A percentile compares a stretch with the other conserved stretches of the same genome.
Conservation (phyloP, 2,329 filamentous ascomycete genomes). For the Aspergillus neotritici region DNA sequence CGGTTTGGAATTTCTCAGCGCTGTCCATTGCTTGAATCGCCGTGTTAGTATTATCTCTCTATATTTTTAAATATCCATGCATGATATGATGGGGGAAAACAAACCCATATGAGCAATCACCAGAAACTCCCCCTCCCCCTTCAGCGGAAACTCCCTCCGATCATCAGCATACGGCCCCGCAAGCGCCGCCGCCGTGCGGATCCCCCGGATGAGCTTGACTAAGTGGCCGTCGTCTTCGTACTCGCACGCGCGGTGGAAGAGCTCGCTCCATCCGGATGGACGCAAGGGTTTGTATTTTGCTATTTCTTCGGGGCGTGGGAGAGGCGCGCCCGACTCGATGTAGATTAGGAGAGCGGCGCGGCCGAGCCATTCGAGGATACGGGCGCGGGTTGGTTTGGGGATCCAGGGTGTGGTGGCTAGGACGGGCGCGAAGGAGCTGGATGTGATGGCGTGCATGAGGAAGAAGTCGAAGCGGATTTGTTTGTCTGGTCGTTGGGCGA, state of each 20-base stretch:
- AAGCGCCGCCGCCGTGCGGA: slow-evolving; percentile 7
- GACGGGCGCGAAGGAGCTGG: slow-evolving; percentile 10
- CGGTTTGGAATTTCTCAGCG: slow-evolving; percentile 8
- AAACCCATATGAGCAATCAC: slow-evolving; percentile 14
- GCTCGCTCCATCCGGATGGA: slow-evolving; percentile 8
- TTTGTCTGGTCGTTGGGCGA: slow-evolving; percentile 12
- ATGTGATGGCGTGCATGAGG: neutral
- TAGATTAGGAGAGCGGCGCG: slow-evolving; percentile 13
- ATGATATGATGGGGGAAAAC: neutral
- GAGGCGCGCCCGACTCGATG: slow-evolving; percentile 9
- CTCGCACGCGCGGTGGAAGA: slow-evolving; percentile 11
- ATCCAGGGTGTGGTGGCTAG: slow-evolving; percentile 12
- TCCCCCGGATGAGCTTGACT: slow-evolving; percentile 11
- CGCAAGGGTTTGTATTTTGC: slow-evolving; percentile 2
- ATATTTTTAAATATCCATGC: no score
- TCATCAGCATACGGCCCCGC: slow-evolving; percentile 1
- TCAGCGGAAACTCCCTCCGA: slow-evolving; percentile 2
- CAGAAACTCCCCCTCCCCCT: slow-evolving; percentile 5
- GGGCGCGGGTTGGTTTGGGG: slow-evolving; percentile 2
- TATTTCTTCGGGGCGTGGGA: slow-evolving; percentile 5
- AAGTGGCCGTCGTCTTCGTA: slow-evolving; percentile 15
- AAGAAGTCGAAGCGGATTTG: slow-evolving; percentile 15
- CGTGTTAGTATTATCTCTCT: no score
- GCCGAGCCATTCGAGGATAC: slow-evolving; percentile 16
- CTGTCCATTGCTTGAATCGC: slow-evolving; percentile 4